Conservation (phyloP, 2,329 filamentous ascomycete species). For the Calonectria pteridis region DNA sequence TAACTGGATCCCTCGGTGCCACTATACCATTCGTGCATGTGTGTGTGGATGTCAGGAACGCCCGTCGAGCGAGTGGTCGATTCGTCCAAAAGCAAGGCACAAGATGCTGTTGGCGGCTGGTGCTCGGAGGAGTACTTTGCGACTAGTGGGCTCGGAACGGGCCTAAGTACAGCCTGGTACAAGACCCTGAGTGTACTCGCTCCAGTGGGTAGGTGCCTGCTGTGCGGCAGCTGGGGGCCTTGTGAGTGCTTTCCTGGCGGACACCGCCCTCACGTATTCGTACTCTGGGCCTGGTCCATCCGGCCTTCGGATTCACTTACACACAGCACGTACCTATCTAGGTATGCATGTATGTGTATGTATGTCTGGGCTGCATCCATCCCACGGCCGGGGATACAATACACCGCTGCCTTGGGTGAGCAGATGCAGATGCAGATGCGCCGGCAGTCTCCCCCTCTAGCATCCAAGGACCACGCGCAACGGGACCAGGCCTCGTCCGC, state of each 20-base stretch:
- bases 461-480: not conserved
- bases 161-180: constrained; percentile 19
- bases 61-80: not conserved
- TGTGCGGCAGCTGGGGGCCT: not conserved
- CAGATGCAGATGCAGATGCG: not conserved
- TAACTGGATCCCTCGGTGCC: not conserved
- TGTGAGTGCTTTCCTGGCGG: constrained; percentile 7
- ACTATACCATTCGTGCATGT: not conserved
- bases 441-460: not conserved
- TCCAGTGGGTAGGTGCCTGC: not conserved
- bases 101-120: not conserved
- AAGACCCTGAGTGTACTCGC: constrained; percentile 20
- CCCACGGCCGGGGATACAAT: not conserved
- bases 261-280: constrained; percentile 29
- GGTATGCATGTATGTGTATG: not conserved
- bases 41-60: constrained; percentile 14
- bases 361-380: not conserved
- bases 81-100: constrained; percentile 10
- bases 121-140: constrained; percentile 9
- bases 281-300: constrained; percentile 24
- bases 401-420: not conserved
- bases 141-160: not conserved
- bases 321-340: too few relatives aligned
- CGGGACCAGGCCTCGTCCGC: not conserved
- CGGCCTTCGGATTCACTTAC: not conserved